Evolutionary conservation across 192 early-diverging fungal species (phyloP), one percentile per base, ranked within the genome.

Genomic region (Linnemannia zychae): DNA sequence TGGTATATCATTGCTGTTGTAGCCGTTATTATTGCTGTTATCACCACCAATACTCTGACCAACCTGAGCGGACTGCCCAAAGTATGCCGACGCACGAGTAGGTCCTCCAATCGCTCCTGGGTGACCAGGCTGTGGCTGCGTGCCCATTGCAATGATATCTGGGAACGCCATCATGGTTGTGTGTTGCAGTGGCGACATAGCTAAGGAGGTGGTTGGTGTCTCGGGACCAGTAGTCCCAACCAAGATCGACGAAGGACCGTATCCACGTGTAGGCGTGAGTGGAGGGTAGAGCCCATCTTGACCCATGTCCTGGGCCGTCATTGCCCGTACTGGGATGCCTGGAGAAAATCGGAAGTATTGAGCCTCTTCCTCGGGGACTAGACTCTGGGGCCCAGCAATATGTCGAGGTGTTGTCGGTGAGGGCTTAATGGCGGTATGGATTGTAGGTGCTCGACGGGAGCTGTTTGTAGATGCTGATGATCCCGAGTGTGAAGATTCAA

Each of bases 321-420:
- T 15, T 1, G 57, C 15, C 4, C 67, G 83, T 0, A 65, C 49
- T 31, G 60, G 63, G 7, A 85, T 74, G 11, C 83, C 83, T 4
- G 83, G 83, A 9, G 83, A 76, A 13, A 63, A 79, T 16, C 83
- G 24, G 40, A 76, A 63, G 24, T 79, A 76, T 9, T n/a, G n/a
- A 4, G 83, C 83, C 22, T 85, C 83, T 2, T 79, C 37, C 44
- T 85, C 83, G 13, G 77, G 77, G 38, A 85, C 78, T 15, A 63
- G 57, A 38, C 83, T 85, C 63, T 85, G 83, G 17, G 83, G 83
- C 1, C 48, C 60, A 6, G 20, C 63, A 7, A 36, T 17, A 9
- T 4, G 1, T 1, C 74, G 57, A 7, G 17, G 31, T 17, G 37
- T 24, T 48, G 34, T 12, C 71, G 7, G 40, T 31, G 44, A 33